These are phyloP conservation scores for Cytospora piceae DNA, from an alignment of 2,329 filamentous ascomycete species.

Conservation along the genomic window DNA sequence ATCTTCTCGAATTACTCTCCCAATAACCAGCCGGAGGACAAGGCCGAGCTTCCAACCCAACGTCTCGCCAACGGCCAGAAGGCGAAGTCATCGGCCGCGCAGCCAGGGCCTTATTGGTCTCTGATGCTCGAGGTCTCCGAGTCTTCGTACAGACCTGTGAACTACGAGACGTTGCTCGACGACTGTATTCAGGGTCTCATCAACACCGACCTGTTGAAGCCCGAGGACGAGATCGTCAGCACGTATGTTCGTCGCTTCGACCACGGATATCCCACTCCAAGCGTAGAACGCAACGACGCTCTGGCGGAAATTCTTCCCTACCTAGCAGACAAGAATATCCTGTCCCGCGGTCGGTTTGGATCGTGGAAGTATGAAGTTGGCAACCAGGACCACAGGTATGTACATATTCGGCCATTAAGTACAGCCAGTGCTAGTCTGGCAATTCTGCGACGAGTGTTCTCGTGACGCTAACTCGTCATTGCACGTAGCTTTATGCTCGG, in stretches of 20 bases:
- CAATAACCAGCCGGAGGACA: conserved; percentile 88
- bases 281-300: conserved; percentile 92
- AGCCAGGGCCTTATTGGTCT: conserved; percentile 94
- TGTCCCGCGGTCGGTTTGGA: conserved; percentile 94
- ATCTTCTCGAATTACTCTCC: conserved; percentile 99
- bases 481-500: conserved; percentile 99
- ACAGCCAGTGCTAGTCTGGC: no score
- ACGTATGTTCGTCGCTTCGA: conserved; percentile 98
- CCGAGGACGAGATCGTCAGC: conserved; percentile 92
- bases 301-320: conserved; percentile 91
- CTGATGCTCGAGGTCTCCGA: conserved; percentile 99
- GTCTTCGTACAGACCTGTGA: conserved; percentile 91
- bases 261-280: conserved; percentile 96
- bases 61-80: conserved; percentile 86
- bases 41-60: conserved; percentile 83
- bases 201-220: conserved; percentile 95
- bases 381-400: conserved; percentile 98
- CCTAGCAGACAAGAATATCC: conserved; percentile 88
- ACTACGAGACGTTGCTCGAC: conserved; percentile 79
- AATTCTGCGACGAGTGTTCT: no score
- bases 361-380: conserved; percentile 96
- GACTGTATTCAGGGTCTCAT: conserved; percentile 95
- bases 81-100: conserved; percentile 70
- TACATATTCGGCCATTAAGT: no score
- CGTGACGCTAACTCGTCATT: no score